These are phyloP conservation scores for Opeltia flavorubescens DNA, from an alignment of 495 filamentous ascomycete species.

Conservation along the genomic window DNA sequence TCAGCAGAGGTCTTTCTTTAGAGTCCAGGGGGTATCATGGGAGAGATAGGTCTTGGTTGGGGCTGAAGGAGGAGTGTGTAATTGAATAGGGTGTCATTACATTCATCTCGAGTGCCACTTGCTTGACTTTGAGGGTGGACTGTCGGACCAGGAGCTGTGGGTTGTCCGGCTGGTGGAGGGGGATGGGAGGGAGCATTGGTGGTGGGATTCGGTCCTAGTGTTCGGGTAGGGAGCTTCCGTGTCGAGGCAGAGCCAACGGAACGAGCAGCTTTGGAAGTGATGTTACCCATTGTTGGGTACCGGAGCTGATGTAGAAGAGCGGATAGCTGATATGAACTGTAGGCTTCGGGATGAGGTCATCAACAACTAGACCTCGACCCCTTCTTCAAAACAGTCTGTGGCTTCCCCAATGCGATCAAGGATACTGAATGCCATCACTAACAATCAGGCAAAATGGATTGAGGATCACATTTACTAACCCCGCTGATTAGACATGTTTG, in stretches of 20 bases:
- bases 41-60: no score
- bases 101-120: slow-evolving; percentile 18
- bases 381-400: no score
- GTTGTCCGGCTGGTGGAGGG: slow-evolving; percentile 15
- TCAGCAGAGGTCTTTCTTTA: background rate
- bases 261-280: slow-evolving; percentile 45
- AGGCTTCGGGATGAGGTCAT: background rate
- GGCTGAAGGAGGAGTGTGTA: background rate
- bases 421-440: no score
- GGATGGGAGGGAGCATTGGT: slow-evolving; percentile 17
- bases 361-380: background rate
- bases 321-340: no score
- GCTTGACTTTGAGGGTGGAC: slow-evolving; percentile 20
- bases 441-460: background rate
- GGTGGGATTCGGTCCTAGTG: slow-evolving; percentile 23
- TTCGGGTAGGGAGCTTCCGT: slow-evolving; percentile 41
- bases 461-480: background rate
- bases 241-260: slow-evolving; percentile 37
- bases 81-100: slow-evolving; percentile 8
- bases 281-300: slow-evolving; percentile 39
- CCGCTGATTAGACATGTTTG: background rate
- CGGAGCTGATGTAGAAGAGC: no score
- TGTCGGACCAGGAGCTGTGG: slow-evolving; percentile 18
- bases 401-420: no score
- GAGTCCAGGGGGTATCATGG: no score